phyloP scores from a whole-genome alignment of 345 rosid species.

The Salix arbutifolia region DNA sequence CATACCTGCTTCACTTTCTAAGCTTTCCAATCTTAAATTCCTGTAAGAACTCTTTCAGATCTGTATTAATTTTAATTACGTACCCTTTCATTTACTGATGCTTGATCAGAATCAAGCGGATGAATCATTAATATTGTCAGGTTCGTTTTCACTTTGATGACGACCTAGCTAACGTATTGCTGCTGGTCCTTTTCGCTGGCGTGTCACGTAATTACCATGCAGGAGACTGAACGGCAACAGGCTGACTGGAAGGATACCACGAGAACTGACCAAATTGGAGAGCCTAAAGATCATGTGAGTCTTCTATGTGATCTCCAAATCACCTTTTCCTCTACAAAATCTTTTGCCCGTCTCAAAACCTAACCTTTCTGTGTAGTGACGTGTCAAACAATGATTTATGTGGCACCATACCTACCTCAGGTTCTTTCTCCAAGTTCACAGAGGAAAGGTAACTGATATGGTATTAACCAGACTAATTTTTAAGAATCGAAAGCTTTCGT shows the following conservation, averaged over 20 bases:
- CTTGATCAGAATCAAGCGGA: background rate
- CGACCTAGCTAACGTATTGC: background rate
- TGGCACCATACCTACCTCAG: conserved; percentile 65
- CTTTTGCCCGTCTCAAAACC: background rate
- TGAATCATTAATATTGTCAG: background rate
- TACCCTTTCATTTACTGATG: background rate
- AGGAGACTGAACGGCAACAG: conserved; percentile 66
- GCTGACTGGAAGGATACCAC: conserved; percentile 61
- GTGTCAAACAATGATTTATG: conserved; percentile 63
- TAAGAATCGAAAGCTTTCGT: background rate
- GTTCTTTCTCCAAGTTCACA: conserved; percentile 56
- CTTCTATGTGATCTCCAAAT: background rate
- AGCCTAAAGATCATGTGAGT: conserved; percentile 66
- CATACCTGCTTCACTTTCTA: conserved; percentile 58
- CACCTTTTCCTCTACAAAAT: background rate
- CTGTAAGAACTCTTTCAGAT: conserved; percentile 36
- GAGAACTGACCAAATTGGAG: conserved; percentile 51
- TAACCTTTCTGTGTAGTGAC: conserved; percentile 35
- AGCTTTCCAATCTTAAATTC: conserved; percentile 57
- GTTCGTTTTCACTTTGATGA: background rate
- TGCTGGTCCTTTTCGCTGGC: background rate
- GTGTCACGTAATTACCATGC: conserved; percentile 12
- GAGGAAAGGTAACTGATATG: conserved; percentile 47
- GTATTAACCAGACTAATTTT: background rate
- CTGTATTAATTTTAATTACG: background rate